These are phyloP conservation scores for Dacryopinax spathularia DNA, from an alignment of 768 basidiomycete genomes.

Conservation along the genomic window DNA sequence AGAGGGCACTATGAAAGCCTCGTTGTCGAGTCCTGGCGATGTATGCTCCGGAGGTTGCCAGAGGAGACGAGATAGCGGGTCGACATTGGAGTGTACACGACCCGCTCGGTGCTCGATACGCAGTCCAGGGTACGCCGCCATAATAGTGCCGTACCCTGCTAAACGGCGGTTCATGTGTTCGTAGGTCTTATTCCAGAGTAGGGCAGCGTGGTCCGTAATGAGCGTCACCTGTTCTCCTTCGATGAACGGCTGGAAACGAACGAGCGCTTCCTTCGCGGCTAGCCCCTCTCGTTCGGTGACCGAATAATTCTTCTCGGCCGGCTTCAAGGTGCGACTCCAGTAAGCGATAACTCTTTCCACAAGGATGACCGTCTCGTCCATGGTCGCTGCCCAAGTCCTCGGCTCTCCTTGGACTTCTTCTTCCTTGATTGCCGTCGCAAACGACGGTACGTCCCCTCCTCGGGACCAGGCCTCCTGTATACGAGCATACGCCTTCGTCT, in stretches of 20 bases:
- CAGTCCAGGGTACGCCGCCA: slow-evolving; percentile 26
- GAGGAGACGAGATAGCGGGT: slow-evolving; percentile 25
- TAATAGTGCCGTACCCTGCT: slow-evolving; percentile 26
- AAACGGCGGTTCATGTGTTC: slow-evolving; percentile 28
- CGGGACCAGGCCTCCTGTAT: slow-evolving; percentile 10
- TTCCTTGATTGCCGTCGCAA: slow-evolving; percentile 10
- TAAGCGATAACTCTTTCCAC: slow-evolving; percentile 24
- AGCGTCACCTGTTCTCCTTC: slow-evolving; percentile 24
- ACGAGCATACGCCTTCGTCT: slow-evolving; percentile 16
- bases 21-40: background rate
- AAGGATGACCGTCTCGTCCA: slow-evolving; percentile 23
- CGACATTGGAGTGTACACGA: slow-evolving; percentile 29
- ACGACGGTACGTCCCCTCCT: slow-evolving; percentile 7
- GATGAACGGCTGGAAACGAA: slow-evolving; percentile 27
- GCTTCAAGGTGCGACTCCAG: slow-evolving; percentile 22
- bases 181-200: slow-evolving; percentile 28
- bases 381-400: slow-evolving; percentile 18
- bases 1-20: no score
- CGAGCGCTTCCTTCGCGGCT: slow-evolving; percentile 26
- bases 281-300: slow-evolving; percentile 30
- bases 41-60: background rate
- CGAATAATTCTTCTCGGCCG: slow-evolving; percentile 27
- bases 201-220: slow-evolving; percentile 19
- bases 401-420: slow-evolving; percentile 20
- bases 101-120: slow-evolving; percentile 30